phyloP scores from a whole-genome alignment of 2,329 filamentous ascomycete species.

The Magnaporthales sp. region DNA sequence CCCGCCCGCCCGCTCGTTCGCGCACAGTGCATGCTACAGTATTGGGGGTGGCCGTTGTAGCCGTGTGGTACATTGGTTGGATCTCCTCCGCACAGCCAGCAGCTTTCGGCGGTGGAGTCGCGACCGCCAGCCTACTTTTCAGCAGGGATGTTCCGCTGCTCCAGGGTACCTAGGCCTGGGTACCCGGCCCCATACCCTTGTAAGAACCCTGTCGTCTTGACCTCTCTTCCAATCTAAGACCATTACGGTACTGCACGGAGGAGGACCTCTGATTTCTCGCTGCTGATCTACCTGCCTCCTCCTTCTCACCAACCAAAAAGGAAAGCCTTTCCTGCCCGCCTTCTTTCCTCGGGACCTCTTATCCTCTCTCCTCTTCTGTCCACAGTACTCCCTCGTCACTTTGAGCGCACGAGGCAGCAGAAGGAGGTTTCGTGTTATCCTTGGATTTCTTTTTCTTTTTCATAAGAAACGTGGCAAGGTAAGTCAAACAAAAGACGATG shows the following conservation, averaged over 20 bases:
- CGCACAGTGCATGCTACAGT: slow-evolving; percentile 4
- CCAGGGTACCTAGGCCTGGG: slow-evolving; percentile 6
- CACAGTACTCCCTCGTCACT: not conserved
- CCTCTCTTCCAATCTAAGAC: slow-evolving; percentile 13
- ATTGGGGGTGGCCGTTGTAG: slow-evolving; percentile 1
- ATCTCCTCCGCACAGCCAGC: slow-evolving; percentile 1
- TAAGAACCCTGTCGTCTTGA: slow-evolving; percentile 7
- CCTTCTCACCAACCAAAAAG: slow-evolving; percentile 9
- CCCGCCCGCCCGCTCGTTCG: slow-evolving; percentile 4
- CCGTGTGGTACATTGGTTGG: slow-evolving; percentile 1
- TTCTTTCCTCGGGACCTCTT: slow-evolving; percentile 6
- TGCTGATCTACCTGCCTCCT: slow-evolving; percentile 14
- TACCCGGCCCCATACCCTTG: slow-evolving; percentile 2
- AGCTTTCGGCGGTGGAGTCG: not conserved
- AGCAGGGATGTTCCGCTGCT: not conserved
- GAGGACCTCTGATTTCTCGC: slow-evolving; percentile 9
- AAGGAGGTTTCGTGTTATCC: not conserved
- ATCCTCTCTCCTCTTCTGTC: slow-evolving; percentile 2
- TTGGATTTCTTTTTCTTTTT: not conserved
- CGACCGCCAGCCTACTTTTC: slow-evolving; percentile 2
- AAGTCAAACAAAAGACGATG: not conserved
- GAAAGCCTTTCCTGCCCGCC: slow-evolving; percentile 5
- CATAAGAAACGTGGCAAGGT: not conserved
- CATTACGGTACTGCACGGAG: slow-evolving; percentile 16
- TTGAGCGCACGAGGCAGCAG: slow-evolving; percentile 1